phyloP scores from a whole-genome alignment of 2,329 filamentous ascomycete genomes.

The Neurospora sp. region DNA sequence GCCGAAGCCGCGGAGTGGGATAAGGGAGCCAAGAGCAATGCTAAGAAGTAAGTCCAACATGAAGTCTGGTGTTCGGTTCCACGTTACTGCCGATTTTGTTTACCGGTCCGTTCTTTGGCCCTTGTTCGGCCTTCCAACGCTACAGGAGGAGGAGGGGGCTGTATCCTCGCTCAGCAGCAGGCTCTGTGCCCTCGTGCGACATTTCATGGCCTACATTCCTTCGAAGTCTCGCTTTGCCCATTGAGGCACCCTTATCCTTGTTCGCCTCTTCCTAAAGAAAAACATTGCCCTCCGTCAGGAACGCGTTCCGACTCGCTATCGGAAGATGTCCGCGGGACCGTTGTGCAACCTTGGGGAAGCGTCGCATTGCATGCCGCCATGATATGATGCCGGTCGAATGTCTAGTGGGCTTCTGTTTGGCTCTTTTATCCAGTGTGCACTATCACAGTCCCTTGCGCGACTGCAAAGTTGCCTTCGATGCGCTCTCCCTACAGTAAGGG shows the following conservation, averaged over 20 bases:
- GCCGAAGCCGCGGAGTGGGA: constrained; percentile 70
- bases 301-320: not conserved
- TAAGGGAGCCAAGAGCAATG: constrained; percentile 72
- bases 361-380: not conserved
- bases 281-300: not conserved
- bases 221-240: not conserved
- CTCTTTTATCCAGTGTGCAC: not conserved
- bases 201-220: not conserved
- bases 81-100: constrained; percentile 1
- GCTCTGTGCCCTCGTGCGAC: not conserved
- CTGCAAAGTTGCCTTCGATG: not conserved
- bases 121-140: not conserved
- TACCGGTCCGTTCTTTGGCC: not conserved
- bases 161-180: not conserved
- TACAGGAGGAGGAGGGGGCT: not conserved
- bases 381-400: not conserved
- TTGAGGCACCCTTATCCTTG: not conserved
- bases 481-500: not conserved
- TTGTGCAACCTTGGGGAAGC: not conserved
- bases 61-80: not conserved
- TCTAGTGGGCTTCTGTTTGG: not conserved
- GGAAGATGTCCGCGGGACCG: not conserved
- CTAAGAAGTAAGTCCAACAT: constrained; percentile 65
- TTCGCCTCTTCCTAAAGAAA: not conserved
- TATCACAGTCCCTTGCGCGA: not conserved